Conservation (phyloP, 768 basidiomycete genomes). For the Hirschioporus abietinus region DNA sequence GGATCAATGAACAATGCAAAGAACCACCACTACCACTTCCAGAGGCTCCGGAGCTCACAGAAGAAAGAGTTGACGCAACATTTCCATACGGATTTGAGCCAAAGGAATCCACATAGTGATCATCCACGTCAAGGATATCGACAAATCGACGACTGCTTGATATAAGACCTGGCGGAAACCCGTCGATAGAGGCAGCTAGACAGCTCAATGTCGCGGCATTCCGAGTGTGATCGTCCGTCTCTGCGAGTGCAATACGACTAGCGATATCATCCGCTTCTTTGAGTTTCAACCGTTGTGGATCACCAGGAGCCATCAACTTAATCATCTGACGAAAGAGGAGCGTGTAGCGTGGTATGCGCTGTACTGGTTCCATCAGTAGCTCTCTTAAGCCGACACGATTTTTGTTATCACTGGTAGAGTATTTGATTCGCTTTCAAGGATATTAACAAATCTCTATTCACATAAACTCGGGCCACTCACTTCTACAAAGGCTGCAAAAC, state of each 20-base stretch:
- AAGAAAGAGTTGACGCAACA: constrained; percentile 43
- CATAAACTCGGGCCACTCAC: constrained; percentile 38
- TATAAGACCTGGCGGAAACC: constrained; percentile 87
- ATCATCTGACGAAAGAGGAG: constrained; percentile 90
- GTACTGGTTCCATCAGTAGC: constrained; percentile 93
- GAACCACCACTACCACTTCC: constrained; percentile 35
- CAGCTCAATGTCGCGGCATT: constrained; percentile 86
- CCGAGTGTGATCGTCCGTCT: constrained; percentile 88
- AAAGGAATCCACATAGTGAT: constrained; percentile 31
- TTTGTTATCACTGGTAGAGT: constrained; percentile 63
- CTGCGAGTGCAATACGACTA: constrained; percentile 85
- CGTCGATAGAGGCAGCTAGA: constrained; percentile 78
- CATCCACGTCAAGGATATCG: constrained; percentile 92
- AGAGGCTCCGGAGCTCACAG: constrained; percentile 35
- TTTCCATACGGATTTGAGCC: constrained; percentile 20
- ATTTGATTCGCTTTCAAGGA: constrained; percentile 70
- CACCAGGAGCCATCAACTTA: constrained; percentile 76
- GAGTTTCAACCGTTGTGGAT: constrained; percentile 74
- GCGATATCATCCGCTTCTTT: constrained; percentile 84
- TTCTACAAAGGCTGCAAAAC: constrained; percentile 84
- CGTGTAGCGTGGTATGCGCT: constrained; percentile 92
- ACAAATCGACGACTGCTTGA: constrained; percentile 84
- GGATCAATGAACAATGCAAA: constrained; percentile 82
- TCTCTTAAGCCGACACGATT: constrained; percentile 88
- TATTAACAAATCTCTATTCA: constrained; percentile 1